Conservation (phyloP, 1,284 basidiomycete genomes). For the Abortiporus biennis region DNA sequence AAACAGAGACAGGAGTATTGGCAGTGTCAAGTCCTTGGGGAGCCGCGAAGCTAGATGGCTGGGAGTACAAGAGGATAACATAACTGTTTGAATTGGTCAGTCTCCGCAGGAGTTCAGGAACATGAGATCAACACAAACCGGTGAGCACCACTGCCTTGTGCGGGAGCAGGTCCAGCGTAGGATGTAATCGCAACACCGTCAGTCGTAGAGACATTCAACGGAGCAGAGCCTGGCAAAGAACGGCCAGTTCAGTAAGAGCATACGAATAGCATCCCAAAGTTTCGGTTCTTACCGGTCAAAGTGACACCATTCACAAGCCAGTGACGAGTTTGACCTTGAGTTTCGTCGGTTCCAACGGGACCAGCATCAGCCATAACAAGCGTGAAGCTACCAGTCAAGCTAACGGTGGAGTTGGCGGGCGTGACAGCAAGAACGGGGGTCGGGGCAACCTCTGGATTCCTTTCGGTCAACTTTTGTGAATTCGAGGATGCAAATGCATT, state of each 20-base stretch:
- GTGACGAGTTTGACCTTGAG: constrained; percentile 60
- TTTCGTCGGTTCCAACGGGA: constrained; percentile 48
- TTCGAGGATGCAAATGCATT: neutral
- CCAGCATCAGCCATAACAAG: constrained; percentile 69
- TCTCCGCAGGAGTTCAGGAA: no score
- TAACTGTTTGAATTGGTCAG: no score
- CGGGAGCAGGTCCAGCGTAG: constrained; percentile 72
- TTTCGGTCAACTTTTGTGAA: neutral
- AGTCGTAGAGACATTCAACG: constrained; percentile 34
- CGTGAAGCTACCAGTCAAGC: constrained; percentile 48
- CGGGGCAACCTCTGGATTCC: constrained; percentile 44
- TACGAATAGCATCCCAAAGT: neutral
- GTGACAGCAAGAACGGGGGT: constrained; percentile 43
- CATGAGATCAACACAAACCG: no score
- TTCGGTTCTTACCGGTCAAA: constrained; percentile 31
- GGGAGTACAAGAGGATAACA: constrained; percentile 57
- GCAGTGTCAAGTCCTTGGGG: constrained; percentile 50
- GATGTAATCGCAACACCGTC: constrained; percentile 52
- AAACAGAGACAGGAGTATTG: constrained; percentile 42
- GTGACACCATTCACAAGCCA: constrained; percentile 73
- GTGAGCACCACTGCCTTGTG: constrained; percentile 63
- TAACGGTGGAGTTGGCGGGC: constrained; percentile 38
- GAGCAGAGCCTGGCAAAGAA: constrained; percentile 25
- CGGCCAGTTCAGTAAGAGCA: constrained; percentile 2
- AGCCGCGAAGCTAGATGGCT: constrained; percentile 55